phyloP scores from a whole-genome alignment of 169 alveolate species.

The Plasmodium fragile region DNA sequence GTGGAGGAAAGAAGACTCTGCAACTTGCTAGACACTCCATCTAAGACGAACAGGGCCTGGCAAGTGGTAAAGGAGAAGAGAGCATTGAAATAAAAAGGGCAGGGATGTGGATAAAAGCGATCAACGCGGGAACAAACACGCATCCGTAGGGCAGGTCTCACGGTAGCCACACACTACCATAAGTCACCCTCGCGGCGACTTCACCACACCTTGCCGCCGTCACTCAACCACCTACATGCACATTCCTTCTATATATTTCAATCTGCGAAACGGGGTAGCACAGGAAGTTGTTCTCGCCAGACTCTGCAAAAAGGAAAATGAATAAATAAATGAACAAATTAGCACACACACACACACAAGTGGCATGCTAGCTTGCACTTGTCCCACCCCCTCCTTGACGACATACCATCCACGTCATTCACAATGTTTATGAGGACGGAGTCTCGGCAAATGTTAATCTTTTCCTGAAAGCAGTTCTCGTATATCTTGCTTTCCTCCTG shows the following conservation, averaged over 20 bases:
- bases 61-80: not conserved
- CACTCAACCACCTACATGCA: conserved; percentile 36
- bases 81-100: not conserved
- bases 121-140: not conserved
- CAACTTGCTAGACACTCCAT: conserved; percentile 32
- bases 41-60: conserved; percentile 48
- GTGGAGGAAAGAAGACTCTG: conserved; percentile 23
- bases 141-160: not conserved
- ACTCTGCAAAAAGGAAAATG: conserved; percentile 28
- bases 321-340: not conserved
- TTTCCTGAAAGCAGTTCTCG: conserved; percentile 65
- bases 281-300: conserved; percentile 36
- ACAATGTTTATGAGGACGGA: conserved; percentile 32
- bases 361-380: not conserved
- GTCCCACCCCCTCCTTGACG: not conserved
- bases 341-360: not conserved
- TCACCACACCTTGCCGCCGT: not conserved
- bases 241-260: conserved; percentile 69
- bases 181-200: not conserved
- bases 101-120: not conserved
- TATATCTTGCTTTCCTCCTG: conserved; percentile 72
- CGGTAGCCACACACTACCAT: not conserved
- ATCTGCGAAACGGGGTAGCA: conserved; percentile 67
- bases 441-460: conserved; percentile 23
- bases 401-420: conserved; percentile 26